phyloP scores from a whole-genome alignment of 2,329 filamentous ascomycete species.

The Aspergillus carbonarius region DNA sequence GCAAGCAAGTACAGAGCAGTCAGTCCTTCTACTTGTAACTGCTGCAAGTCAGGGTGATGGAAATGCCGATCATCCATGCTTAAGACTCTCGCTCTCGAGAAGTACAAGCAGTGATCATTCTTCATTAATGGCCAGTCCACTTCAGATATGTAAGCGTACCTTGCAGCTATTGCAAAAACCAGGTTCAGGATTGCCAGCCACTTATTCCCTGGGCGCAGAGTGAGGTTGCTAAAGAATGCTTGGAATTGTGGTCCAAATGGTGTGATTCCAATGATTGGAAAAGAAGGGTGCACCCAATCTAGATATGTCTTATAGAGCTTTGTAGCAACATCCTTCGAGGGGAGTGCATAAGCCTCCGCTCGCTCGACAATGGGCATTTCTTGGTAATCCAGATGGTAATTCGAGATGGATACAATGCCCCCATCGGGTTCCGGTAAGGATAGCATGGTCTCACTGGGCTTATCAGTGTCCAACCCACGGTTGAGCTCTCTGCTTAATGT shows the following conservation, averaged over 20 bases:
- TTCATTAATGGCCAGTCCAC: constrained; percentile 38
- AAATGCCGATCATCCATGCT: constrained; percentile 41
- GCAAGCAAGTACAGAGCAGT: constrained; percentile 44
- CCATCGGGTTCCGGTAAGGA: constrained; percentile 28
- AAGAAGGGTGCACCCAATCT: constrained; percentile 44
- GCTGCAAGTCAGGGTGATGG: constrained; percentile 44
- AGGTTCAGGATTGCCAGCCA: constrained; percentile 48
- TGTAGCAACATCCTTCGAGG: constrained; percentile 37
- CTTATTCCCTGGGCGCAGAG: constrained; percentile 38
- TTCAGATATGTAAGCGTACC: constrained; percentile 40
- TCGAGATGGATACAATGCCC: constrained; percentile 31
- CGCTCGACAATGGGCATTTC: constrained; percentile 37
- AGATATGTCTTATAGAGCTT: constrained; percentile 44
- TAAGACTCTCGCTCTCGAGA: constrained; percentile 41
- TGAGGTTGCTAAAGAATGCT: constrained; percentile 35
- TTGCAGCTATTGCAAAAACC: constrained; percentile 45
- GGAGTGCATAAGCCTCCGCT: constrained; percentile 38
- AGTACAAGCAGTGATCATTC: constrained; percentile 42
- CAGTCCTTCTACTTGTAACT: constrained; percentile 45
- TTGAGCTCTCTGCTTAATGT: constrained; percentile 36
- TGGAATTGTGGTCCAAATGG: constrained; percentile 45
- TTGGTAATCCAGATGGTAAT: constrained; percentile 44
- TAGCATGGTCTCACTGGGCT: constrained; percentile 21
- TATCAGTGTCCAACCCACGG: constrained; percentile 22
- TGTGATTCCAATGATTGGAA: constrained; percentile 44